Percentiles rank a stretch among this genome's conserved stretches.
These are phyloP conservation scores for Puccinia sorghi DNA, from an alignment of 1,284 basidiomycete genomes.

Conservation along the genomic window DNA sequence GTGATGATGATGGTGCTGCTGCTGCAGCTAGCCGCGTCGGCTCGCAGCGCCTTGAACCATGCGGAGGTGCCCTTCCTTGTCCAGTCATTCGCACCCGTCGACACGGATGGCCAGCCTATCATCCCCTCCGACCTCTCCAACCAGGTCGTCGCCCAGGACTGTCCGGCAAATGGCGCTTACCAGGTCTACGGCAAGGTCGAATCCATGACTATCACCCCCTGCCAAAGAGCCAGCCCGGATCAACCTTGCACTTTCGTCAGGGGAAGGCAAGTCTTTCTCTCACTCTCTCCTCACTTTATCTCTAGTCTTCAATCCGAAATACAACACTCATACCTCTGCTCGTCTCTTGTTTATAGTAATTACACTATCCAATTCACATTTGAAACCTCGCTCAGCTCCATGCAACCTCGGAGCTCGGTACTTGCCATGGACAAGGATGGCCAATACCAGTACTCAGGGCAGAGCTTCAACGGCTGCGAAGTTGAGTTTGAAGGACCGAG, in stretches of 20 bases:
- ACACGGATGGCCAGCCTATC: background rate
- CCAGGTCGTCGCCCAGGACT: background rate
- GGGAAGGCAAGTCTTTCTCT: conserved; percentile 2
- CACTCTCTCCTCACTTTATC: background rate
- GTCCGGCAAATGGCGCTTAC: background rate
- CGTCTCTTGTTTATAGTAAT: conserved; percentile 17
- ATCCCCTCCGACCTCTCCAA: background rate
- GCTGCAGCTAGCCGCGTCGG: background rate
- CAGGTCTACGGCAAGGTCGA: conserved; percentile 5
- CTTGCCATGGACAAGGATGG: conserved; percentile 1
- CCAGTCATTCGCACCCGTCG: background rate
- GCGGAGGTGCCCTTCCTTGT: background rate
- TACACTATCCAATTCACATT: conserved; percentile 37
- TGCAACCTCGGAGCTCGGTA: conserved; percentile 21
- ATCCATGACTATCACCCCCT: conserved; percentile 31
- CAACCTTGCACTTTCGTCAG: conserved; percentile 26
- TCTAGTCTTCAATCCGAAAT: background rate
- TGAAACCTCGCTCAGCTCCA: background rate
- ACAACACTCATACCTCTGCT: background rate
- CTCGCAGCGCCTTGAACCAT: no score
- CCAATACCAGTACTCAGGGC: conserved; percentile 37
- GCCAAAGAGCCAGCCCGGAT: background rate
- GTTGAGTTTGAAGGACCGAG: background rate
- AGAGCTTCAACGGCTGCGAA: conserved; percentile 39
- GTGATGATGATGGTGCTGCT: background rate